Evolutionary conservation across 2,329 filamentous ascomycete genomes (phyloP), one percentile per base, ranked within the genome.

Genomic region (Arthrobotrys conoides): DNA sequence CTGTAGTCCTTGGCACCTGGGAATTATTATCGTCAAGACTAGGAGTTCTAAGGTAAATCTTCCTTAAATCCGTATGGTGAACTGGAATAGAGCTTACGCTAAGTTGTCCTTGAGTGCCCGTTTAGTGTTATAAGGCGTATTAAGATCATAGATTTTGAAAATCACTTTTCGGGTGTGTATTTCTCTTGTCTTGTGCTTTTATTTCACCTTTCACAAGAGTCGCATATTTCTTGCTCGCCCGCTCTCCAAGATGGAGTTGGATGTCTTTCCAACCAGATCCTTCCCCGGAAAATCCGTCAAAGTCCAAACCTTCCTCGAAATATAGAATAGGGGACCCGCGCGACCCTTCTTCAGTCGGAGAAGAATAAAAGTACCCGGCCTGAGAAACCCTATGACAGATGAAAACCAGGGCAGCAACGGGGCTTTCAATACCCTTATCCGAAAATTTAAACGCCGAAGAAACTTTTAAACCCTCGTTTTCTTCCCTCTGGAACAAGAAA

Each of bases 71-170:
- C n/a, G n/a, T n/a, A n/a, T n/a, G n/a, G n/a, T n/a, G n/a, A n/a
- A n/a, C n/a, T 30, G 27, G 27, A 30, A 44, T 16, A 14, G 8
- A 41, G 12, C 36, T 66, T 49, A 72, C 69, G 22, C 49, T 22
- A 14, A 6, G 24, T 66, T 72, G 36, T 72, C 69, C 18, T 12
- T 24, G 6, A 48, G 36, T 1, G 69, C 69, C 4, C 8, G 14
- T 18, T 46, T 10, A 2, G 41, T 14, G 5, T 65, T 65, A n/a
- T 24, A 16, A n/a, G 30, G 6, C 1, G 33, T 48, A 10, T 46
- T 72, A 14, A 72, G 53, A 27, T 72, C 59, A 9, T 72, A 66
- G n/a, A 72, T 36, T 24, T 66, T 66, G n/a, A n/a, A n/a, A n/a
- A n/a, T n/a, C n/a, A n/a, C n/a, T n/a, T n/a, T 49, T 14, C 30